Base-by-base conservation (phyloP, 306 rosid genomes). In the Medicago arabica region DNA sequence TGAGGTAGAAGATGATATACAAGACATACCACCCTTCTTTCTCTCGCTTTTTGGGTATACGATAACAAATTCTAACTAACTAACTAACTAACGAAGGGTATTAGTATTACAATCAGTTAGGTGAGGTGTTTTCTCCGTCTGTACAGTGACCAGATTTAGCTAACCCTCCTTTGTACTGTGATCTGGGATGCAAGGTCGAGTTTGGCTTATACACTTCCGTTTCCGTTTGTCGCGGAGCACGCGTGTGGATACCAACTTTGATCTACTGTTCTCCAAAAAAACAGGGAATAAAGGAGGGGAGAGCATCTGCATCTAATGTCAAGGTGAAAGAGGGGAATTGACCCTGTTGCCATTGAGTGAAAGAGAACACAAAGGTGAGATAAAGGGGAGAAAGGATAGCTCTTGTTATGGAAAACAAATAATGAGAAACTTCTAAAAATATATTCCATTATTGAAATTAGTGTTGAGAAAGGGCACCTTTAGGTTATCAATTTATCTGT, bases 231-330 rank as follows among this genome's bases (percentile, higher is more conserved):
- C 39, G 28, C 14, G 23, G 49, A 17, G 15, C n/a, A 7, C 3
- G 28, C n/a, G 3, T 16, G 39, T 40, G 25, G n/a, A 16, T 41
- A 8, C 50, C 50, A 39, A 36, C 25, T n/a, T 38, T 15, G 44
- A 62, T 23, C 36, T 38, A 58, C n/a, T 62, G 68, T 62, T 36
- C 43, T 36, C 68, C 43, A 62, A 62, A 34, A 34, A 62, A 62
- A 36, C 25, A 36, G 19, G 43, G 44, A 38, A 36, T 34, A 17
- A 36, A 16, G 46, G 44, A 36, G 14, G 44, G 7, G 23, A 7
- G 25, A 36, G 68, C 12, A 38, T 9, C 25, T 62, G 11, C 68
- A n/a, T 21, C 68, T 62, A 16, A 62, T 8, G 7, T 62, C 21
- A 62, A 34, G 4, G 11, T 58, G 31, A 60, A 40, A 28, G 5